These are phyloP conservation scores for Apiospora kogelbergensis DNA, from an alignment of 2,329 filamentous ascomycete genomes.

Conservation along the genomic window DNA sequence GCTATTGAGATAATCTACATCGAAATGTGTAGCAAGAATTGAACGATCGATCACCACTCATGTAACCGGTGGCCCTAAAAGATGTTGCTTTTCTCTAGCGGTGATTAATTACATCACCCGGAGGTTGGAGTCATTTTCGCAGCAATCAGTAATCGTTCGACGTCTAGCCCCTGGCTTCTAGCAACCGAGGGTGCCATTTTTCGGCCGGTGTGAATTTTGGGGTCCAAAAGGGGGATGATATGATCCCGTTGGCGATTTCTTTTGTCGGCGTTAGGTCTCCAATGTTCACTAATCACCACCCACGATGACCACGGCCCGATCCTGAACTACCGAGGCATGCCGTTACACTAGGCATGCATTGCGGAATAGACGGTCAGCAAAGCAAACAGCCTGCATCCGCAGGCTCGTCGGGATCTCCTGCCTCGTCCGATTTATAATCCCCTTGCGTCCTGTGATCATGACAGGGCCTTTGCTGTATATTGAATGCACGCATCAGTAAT, in stretches of 20 bases:
- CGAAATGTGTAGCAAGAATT: background rate
- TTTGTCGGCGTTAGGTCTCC: background rate
- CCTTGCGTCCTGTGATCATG: background rate
- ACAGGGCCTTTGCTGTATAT: background rate
- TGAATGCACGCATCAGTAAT: background rate
- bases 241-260: background rate
- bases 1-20: background rate
- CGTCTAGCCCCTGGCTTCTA: background rate
- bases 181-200: background rate
- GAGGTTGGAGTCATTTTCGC: too few relatives aligned
- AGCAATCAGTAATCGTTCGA: too few relatives aligned
- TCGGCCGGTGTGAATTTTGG: background rate
- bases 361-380: background rate
- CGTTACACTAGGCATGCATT: constrained; percentile 2
- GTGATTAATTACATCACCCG: too few relatives aligned
- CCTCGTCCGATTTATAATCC: constrained; percentile 16
- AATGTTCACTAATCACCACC: background rate
- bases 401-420: background rate
- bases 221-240: background rate
- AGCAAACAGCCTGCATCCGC: background rate
- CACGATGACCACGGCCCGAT: background rate
- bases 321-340: background rate
- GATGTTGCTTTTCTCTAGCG: background rate
- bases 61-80: background rate
- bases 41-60: background rate